Evolutionary conservation across 805 yeast genomes (phyloP), one percentile per base, ranked within the genome.

Genomic region (Hanseniaspora osmophila): DNA sequence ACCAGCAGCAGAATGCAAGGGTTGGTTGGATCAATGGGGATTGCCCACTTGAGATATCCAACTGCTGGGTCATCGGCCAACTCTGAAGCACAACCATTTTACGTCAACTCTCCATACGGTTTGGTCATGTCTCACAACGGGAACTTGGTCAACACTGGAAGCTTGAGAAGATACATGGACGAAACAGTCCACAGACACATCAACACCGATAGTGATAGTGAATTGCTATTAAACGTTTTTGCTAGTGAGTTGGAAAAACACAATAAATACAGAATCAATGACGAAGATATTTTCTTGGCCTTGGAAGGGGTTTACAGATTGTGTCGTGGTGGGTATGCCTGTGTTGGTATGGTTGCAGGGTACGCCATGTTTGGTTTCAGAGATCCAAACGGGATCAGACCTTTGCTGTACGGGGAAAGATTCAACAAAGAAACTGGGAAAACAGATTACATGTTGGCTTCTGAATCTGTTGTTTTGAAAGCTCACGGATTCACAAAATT

Each of bases 21-120:
- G 40, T 71, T 92, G 41, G 80, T 81, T 42, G 98, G 98, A 16
- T 83, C 84, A 58, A 84, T 90, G 90, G 98, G 98, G 50, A 77
- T 92, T 53, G 90, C 88, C 30, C 98, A 92, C 61, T 66, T 92
- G 59, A 76, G 98, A 54, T 92, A 92, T 61, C 98, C 98, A 45
- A 92, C 98, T 19, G 97, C 97, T 35, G 98, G 98, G 16, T 82
- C 95, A 4, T 77, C 85, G 53, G 90, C 97, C 41, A 90, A 87
- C 50, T 80, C 94, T 47, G 98, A 92, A 67, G 98, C 98, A 3
- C 98, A 92, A 68, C 98, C 98, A 5, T 92, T 92, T 60, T 92
- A 92, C 59, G 98, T 92, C 52, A 92, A 92, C 68, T 78, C 95
- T 40, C 98, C 98, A 2, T 92, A 87, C 58, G 98, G 98, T 47